These are phyloP conservation scores for Ophiostoma montium DNA, from an alignment of 2,329 filamentous ascomycete species.

Conservation along the genomic window DNA sequence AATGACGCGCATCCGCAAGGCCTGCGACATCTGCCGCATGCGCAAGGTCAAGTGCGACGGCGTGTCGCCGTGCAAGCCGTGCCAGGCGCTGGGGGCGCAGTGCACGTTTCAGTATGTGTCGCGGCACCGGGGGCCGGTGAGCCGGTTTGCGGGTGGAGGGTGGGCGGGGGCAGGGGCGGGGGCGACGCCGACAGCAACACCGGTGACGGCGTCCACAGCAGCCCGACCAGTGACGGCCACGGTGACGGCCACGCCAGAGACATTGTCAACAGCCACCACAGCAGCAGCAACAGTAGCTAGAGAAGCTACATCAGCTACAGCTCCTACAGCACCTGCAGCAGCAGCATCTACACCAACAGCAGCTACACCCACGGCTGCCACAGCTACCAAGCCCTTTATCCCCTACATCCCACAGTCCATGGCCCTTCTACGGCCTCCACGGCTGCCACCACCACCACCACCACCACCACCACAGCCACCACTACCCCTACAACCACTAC, in stretches of 20 bases:
- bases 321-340: too few relatives aligned
- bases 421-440: background rate
- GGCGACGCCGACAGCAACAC: conserved; percentile 7
- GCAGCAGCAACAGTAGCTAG: conserved; percentile 11
- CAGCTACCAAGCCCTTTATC: conserved; percentile 1
- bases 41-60: conserved; percentile 38
- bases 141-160: conserved; percentile 31
- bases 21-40: conserved; percentile 48
- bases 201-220: background rate
- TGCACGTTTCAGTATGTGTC: conserved; percentile 44
- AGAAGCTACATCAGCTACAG: too few relatives aligned
- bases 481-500: background rate
- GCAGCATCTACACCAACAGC: conserved; percentile 6
- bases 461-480: background rate
- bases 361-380: background rate
- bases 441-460: background rate
- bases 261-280: too few relatives aligned
- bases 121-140: conserved; percentile 44
- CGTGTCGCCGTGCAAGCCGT: conserved; percentile 31
- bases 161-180: background rate
- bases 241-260: too few relatives aligned
- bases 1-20: conserved; percentile 38
- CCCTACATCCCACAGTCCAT: conserved; percentile 3
- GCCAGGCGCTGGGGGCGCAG: conserved; percentile 40
- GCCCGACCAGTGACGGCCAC: too few relatives aligned